Conservation (phyloP, 225 moss, liverwort and hornwort genomes). For the Pseudoscleropodium purum region DNA sequence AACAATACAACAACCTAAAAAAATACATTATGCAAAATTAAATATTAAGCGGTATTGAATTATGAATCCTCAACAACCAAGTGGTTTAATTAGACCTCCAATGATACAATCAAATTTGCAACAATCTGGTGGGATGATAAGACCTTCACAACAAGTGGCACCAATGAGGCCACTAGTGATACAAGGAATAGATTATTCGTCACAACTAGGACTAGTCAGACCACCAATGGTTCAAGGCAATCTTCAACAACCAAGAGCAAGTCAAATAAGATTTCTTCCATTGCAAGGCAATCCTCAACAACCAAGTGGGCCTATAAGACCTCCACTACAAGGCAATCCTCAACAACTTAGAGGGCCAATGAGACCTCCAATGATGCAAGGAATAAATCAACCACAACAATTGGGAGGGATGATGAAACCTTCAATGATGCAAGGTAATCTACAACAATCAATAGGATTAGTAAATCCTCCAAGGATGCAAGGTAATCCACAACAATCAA, state of each 20-base stretch:
- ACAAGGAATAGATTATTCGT: background rate
- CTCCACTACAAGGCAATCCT: background rate
- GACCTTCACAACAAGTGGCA: background rate
- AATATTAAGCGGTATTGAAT: fast-evolving
- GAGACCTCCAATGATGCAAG: background rate
- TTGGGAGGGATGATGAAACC: background rate
- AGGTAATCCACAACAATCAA: too few relatives aligned
- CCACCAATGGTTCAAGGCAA: background rate
- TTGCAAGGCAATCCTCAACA: background rate
- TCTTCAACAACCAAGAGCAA: background rate
- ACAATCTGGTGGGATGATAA: background rate
- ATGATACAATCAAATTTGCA: background rate
- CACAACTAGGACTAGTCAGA: background rate
- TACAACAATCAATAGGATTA: too few relatives aligned
- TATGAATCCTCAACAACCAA: background rate
- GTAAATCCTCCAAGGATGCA: too few relatives aligned
- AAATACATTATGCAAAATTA: background rate
- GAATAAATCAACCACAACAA: background rate
- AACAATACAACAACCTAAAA: background rate
- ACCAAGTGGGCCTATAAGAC: background rate
- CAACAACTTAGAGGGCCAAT: background rate
- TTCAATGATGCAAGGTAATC: too few relatives aligned
- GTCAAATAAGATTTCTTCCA: background rate
- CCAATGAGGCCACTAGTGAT: background rate
- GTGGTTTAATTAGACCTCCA: background rate